Conservation (phyloP, 2,329 filamentous ascomycete genomes). For the Hysterium pulicare region DNA sequence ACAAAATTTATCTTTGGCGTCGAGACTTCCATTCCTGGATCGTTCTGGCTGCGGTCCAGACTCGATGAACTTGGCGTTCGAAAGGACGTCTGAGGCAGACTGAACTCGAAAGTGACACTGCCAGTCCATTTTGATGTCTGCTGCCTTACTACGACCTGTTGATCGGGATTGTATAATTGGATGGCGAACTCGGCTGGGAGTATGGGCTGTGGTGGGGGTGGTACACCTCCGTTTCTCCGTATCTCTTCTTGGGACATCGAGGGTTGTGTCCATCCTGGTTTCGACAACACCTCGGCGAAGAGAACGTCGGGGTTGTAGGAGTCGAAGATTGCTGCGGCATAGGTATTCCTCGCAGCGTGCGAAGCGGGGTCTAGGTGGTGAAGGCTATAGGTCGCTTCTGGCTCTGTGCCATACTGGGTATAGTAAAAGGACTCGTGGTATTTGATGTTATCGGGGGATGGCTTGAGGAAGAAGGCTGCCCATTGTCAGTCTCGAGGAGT, state of each 20-base stretch:
- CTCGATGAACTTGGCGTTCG: conserved; percentile 72
- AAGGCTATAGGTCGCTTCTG: conserved; percentile 74
- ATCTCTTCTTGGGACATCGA: conserved; percentile 78
- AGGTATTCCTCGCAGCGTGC: conserved; percentile 72
- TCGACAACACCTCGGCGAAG: conserved; percentile 80
- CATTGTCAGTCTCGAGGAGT: conserved; percentile 12
- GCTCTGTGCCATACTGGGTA: conserved; percentile 75
- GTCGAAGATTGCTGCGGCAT: conserved; percentile 82
- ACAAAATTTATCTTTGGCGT: conserved; percentile 76
- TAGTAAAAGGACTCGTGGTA: conserved; percentile 55
- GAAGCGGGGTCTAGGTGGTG: conserved; percentile 70
- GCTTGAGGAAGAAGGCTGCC: conserved; percentile 59
- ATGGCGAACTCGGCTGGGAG: conserved; percentile 77
- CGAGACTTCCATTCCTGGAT: conserved; percentile 51
- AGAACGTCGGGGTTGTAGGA: conserved; percentile 75
- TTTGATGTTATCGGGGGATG: conserved; percentile 47
- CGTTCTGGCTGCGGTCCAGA: conserved; percentile 69
- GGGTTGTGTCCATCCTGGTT: conserved; percentile 82
- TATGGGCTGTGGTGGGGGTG: conserved; percentile 65
- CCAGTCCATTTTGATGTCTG: conserved; percentile 76
- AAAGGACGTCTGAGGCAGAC: conserved; percentile 84
- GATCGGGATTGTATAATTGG: conserved; percentile 91
- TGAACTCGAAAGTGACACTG: conserved; percentile 83
- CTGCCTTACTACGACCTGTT: conserved; percentile 68
- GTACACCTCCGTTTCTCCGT: conserved; percentile 63